Percentiles rank a stretch among this genome's conserved stretches.
phyloP scores from a whole-genome alignment of 345 rosid genomes.

The Gossypium herbaceum region DNA sequence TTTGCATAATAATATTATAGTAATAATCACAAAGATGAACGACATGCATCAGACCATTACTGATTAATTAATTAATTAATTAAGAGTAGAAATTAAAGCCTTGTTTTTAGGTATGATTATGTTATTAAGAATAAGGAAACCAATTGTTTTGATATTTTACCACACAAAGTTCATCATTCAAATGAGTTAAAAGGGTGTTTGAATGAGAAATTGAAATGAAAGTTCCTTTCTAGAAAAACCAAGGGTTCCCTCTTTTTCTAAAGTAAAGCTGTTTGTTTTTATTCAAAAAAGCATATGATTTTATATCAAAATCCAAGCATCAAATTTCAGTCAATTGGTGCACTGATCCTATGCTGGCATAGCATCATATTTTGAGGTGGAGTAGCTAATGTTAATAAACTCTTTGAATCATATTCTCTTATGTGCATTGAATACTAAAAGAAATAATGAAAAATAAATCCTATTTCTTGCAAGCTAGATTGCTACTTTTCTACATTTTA shows the following conservation, averaged over 20 bases:
- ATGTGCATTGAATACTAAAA: background rate
- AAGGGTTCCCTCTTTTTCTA: background rate
- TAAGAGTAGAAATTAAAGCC: background rate
- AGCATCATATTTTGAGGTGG: background rate
- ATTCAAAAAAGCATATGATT: background rate
- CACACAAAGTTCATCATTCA: background rate
- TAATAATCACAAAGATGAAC: background rate
- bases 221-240: background rate
- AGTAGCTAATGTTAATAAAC: background rate
- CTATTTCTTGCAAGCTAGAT: background rate
- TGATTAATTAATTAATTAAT: background rate
- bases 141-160: background rate
- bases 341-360: background rate
- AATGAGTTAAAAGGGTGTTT: background rate
- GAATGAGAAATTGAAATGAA: background rate
- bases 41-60: background rate
- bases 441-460: background rate
- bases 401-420: background rate
- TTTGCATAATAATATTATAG: background rate
- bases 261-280: background rate
- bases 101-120: background rate
- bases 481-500: background rate
- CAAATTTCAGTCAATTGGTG: background rate
- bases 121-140: too few relatives aligned
- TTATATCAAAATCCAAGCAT: background rate